Base-by-base conservation (phyloP, 192 early-diverging fungal species). In the Coemansia sp. region DNA sequence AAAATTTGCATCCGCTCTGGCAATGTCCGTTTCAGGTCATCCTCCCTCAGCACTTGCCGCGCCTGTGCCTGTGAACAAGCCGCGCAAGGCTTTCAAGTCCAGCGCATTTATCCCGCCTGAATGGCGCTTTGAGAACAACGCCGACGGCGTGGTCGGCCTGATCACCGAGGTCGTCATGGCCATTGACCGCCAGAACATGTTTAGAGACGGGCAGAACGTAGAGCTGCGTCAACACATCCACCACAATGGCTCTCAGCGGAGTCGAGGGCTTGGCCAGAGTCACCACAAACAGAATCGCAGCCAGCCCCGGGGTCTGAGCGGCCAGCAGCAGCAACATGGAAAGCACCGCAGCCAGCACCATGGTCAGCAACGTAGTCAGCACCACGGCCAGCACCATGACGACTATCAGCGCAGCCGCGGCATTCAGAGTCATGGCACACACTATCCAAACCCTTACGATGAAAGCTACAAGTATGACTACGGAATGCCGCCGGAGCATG, bases 21-120 rank as follows among this genome's bases (percentile, higher is more conserved):
- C 42, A 44, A 58, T 58, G 56, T 23, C 47, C 9, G 48, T 50
- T n/a, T 25, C 48, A 22, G 48, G 48, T 50, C 48, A 18, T 28
- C 12, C 24, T 28, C 48, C 48, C 3, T 30, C 48, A 7, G 28
- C 24, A 29, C 48, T 9, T 7, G n/a, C 42, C 16, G 16, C 16
- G 5, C 6, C 18, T 14, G 35, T 14, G 24, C 25, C 54, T 6
- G 40, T 23, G 9, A 22, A 22, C 30, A 57, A 65, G 62, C 35
- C 38, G 47, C 54, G 47, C 18, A 61, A 64, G 18, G 64, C 40
- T 18, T 38, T 74, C 33, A 74, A 54, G 40, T 74, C 71, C n/a
- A 74, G 71, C 54, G 71, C 66, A 2, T 68, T 74, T 29, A 53
- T 74, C 18, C 71, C 71, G 18, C 32, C 53, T 6, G 52, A 68